Base-by-base conservation (phyloP, 768 basidiomycete genomes). In the Boletus pseudopeckii region DNA sequence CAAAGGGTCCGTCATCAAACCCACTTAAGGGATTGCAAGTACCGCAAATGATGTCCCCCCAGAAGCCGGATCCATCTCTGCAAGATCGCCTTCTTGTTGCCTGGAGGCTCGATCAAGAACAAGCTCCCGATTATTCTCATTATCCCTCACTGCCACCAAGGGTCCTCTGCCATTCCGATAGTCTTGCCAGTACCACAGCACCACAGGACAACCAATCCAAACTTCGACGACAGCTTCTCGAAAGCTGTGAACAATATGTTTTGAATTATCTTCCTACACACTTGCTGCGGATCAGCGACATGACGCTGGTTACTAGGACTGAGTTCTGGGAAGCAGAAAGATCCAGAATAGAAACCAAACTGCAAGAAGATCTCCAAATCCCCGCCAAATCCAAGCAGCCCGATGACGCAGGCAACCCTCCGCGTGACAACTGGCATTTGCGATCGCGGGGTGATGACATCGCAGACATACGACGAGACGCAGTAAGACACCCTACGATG, bases 231-330 rank as follows among this genome's bases (percentile, higher is more conserved):
- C 56, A 45, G 38, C 39, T 59, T 7, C 47, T 59, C 9, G 56
- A 50, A 33, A 33, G 9, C 13, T 59, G 58, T 10, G 57, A 59
- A 47, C 57, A 30, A 45, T 65, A 58, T 17, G 52, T 60, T 20
- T 42, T 54, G 28, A 66, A 64, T n/a, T 50, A 57, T 17, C 45
- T 64, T 26, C 64, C 65, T 24, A 40, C 62, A 4, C 55, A 46
- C 20, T 53, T 64, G 13, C 50, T 64, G 34, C 46, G 52, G 30
- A 48, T 64, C 32, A 38, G 44, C 22, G 62, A 64, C 8, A 66
- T 53, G 62, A 30, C 34, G 17, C 50, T 61, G 11, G 38, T 64
- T 2, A 50, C 47, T 6, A 52, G 57, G 28, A 30, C 48, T 9
- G 48, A 63, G 9, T 56, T 45, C 17, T 60, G 59, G 59, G 45